Evolutionary conservation across 164 flowering plant genomes (phyloP).

Genomic region (Chimonanthus salicifolius): DNA sequence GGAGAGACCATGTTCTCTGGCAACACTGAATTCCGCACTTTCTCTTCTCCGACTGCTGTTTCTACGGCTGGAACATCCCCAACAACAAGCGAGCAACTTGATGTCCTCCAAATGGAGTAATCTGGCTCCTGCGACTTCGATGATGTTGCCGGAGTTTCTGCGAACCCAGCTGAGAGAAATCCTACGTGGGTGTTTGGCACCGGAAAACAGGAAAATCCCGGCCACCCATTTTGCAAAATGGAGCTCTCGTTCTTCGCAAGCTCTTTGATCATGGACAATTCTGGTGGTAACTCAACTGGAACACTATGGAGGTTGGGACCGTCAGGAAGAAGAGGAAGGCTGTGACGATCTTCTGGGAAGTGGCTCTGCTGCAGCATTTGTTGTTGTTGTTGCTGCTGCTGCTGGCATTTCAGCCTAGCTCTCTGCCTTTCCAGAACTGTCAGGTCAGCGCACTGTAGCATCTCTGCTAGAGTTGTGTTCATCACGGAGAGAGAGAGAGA

Average conservation of each 20-base stretch:
- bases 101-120: constrained; percentile 27
- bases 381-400: constrained; percentile 5
- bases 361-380: constrained; percentile 5
- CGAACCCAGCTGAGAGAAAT: constrained; percentile 16
- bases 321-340: neutral
- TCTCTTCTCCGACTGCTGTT: constrained; percentile 4
- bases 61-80: neutral
- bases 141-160: too few species aligned
- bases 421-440: constrained; percentile 60
- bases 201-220: constrained; percentile 12
- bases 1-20: constrained; percentile 25
- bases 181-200: too few species aligned
- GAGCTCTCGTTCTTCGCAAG: constrained; percentile 33
- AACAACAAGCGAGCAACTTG: constrained; percentile 30
- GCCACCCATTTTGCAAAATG: constrained; percentile 36
- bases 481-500: constrained; percentile 10
- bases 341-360: constrained; percentile 16
- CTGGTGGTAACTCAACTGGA: too few species aligned
- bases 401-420: constrained; percentile 49
- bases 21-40: constrained; percentile 8
- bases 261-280: constrained; percentile 20
- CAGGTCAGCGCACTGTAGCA: constrained; percentile 50
- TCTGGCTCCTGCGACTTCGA: neutral
- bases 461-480: constrained; percentile 37
- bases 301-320: too few species aligned